These are phyloP conservation scores for Fraxinus albicans DNA, from an alignment of 305 asterid genomes.

Conservation along the genomic window DNA sequence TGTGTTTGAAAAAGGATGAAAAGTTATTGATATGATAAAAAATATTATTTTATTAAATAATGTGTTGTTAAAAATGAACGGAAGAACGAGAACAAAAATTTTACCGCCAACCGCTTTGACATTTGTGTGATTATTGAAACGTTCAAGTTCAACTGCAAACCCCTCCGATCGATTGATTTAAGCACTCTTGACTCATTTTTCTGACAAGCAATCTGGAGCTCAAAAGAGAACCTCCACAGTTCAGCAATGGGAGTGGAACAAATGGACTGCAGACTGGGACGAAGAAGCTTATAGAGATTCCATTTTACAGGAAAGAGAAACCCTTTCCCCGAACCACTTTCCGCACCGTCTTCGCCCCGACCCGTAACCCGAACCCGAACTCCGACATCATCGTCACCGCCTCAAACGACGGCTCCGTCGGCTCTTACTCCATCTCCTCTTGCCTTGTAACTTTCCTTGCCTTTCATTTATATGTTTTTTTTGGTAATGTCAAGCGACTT, in stretches of 20 bases:
- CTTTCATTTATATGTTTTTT: neutral
- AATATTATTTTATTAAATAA: too few relatives aligned
- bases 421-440: conserved; percentile 69
- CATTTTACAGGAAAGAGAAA: conserved; percentile 59
- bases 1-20: too few relatives aligned
- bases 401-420: conserved; percentile 78
- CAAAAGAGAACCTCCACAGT: neutral
- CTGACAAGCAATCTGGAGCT: neutral
- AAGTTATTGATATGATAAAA: too few relatives aligned
- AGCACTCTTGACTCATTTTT: neutral
- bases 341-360: conserved; percentile 73
- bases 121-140: too few relatives aligned
- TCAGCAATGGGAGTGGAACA: conserved; percentile 33
- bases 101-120: too few relatives aligned
- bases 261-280: conserved; percentile 91
- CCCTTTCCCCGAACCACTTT: conserved; percentile 63
- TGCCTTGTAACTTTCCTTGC: conserved; percentile 51
- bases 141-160: too few relatives aligned
- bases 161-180: neutral
- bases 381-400: conserved; percentile 66
- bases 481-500: neutral
- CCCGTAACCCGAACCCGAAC: conserved; percentile 52
- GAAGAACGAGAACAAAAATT: too few relatives aligned
- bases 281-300: conserved; percentile 66
- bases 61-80: too few relatives aligned